These are phyloP conservation scores for Globisporangium canariense DNA, from an alignment of 352 stramenopile species.

Conservation along the genomic window DNA sequence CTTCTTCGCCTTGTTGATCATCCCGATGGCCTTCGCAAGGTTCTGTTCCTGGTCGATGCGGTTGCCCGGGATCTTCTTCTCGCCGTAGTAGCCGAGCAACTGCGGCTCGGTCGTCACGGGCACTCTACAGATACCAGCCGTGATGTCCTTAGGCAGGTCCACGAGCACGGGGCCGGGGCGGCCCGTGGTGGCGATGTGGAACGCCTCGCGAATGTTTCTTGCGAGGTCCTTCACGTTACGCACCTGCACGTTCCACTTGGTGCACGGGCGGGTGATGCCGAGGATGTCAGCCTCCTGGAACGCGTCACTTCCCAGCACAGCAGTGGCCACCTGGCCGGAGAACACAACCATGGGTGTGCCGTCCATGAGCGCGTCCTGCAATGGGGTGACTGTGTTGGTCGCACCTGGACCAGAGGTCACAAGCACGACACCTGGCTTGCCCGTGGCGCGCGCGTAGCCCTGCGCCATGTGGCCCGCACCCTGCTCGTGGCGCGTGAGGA, in stretches of 20 bases:
- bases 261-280: conserved; percentile 88
- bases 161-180: conserved; percentile 93
- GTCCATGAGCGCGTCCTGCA: conserved; percentile 94
- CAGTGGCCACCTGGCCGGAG: conserved; percentile 92
- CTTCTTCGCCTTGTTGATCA: conserved; percentile 94
- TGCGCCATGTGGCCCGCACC: conserved; percentile 85
- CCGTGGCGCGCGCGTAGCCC: conserved; percentile 77
- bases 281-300: conserved; percentile 91
- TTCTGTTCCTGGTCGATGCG: conserved; percentile 79
- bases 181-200: conserved; percentile 93
- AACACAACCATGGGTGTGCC: conserved; percentile 94
- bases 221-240: conserved; percentile 94
- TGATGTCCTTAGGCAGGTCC: conserved; percentile 96
- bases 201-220: conserved; percentile 94
- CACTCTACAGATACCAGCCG: conserved; percentile 69
- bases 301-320: conserved; percentile 88
- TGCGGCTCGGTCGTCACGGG: conserved; percentile 71
- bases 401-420: conserved; percentile 92
- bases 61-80: conserved; percentile 81
- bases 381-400: conserved; percentile 93
- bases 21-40: conserved; percentile 60
- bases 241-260: conserved; percentile 97
- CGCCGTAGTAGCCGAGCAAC: conserved; percentile 81
- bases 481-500: conserved; percentile 81
- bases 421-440: conserved; percentile 90